phyloP scores from a whole-genome alignment of 2,329 filamentous ascomycete genomes.

The Colletotrichum nymphaeae region DNA sequence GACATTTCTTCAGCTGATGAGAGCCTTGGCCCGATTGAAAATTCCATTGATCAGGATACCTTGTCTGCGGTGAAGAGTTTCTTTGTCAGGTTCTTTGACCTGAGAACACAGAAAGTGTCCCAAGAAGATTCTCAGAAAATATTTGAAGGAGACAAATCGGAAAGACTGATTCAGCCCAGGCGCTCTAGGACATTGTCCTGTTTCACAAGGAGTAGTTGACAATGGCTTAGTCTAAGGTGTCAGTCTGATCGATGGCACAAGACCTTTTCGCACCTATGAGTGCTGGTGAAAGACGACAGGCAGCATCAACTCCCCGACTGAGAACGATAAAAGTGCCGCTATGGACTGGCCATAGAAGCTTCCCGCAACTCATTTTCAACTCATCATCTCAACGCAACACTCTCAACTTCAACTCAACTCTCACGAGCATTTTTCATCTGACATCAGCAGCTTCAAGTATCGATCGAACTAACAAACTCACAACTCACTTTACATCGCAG shows the following conservation, averaged over 20 bases:
- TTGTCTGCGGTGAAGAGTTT: background rate
- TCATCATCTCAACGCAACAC: background rate
- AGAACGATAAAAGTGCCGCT: background rate
- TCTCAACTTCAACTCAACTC: background rate
- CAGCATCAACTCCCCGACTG: background rate
- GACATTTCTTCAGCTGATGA: too few species aligned
- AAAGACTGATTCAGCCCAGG: background rate
- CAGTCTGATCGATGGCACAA: background rate
- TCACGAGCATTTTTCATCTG: too few species aligned
- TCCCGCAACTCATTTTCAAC: background rate
- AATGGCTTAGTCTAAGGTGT: background rate
- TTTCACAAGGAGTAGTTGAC: background rate
- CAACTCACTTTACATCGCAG: background rate
- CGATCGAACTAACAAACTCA: background rate
- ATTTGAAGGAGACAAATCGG: background rate
- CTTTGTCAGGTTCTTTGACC: background rate
- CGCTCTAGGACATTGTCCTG: background rate
- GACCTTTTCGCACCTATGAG: background rate
- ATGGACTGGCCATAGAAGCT: rapidly evolving
- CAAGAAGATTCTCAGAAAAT: background rate
- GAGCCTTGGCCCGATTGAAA: background rate
- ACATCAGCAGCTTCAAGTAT: background rate
- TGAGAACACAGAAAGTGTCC: background rate
- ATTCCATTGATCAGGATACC: background rate
- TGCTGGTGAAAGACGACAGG: background rate